Evolutionary conservation across 495 filamentous ascomycete genomes (phyloP), one percentile per base, ranked within the genome.

Genomic region (Cenococcum geophilum): DNA sequence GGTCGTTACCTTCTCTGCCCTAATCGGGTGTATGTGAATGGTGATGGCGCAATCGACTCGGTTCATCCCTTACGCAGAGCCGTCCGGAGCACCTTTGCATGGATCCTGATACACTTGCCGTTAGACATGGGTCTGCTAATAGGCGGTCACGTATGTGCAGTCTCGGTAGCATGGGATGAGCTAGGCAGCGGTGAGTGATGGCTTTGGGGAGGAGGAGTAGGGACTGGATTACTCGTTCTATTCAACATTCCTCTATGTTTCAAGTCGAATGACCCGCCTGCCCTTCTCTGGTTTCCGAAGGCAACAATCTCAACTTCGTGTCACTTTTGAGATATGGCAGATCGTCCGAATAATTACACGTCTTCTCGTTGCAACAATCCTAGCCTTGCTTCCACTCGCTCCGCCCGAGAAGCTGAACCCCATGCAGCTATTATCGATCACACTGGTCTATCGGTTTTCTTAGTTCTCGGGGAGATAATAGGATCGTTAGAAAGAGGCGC

Each of bases 1-100:
- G 12, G 61, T 78, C 40, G 78, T 79, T 56, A 73, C 77, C 0
- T 79, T 79, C 61, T 78, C 61, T 78, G 77, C 65, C 59, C 11
- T 18, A 45, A 45, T 18, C 18, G 40, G 40, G 3, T 78, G 42
- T 77, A 77, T 58, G 40, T 45, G 2, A 45, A 45, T 77, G 74
- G 72, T 40, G 77, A 42, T 79, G 77, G 62, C 60, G 67, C 76
- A 3, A 22, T 74, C 23, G 45, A 71, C 4, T 64, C 62, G 32
- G 63, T 2, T 16, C 76, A 78, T 45, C 74, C 76, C 1, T 53
- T 77, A 21, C 68, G 73, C 9, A 68, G 75, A 55, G 72, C 62
- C 27, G 62, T 75, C 0, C 69, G 59, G 12, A 72, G 72, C 1
- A 71, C 70, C 2, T 75, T 76, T 36, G 23, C 67, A 0, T 78